These are phyloP conservation scores for Mortierella hygrophila DNA, from an alignment of 192 early-diverging fungal genomes.

Conservation along the genomic window DNA sequence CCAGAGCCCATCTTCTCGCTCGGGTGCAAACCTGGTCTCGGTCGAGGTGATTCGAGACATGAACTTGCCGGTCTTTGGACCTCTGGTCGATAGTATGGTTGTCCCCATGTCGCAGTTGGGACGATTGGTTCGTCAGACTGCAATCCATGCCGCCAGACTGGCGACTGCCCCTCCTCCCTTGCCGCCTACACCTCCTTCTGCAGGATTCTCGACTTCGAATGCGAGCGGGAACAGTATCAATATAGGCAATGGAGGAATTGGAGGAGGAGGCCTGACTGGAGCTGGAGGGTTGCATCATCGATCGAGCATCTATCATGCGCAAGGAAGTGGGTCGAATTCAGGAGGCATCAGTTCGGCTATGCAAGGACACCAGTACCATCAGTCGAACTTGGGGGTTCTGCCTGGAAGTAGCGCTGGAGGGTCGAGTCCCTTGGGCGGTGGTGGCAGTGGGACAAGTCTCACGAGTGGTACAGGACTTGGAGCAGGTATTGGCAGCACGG, in stretches of 20 bases:
- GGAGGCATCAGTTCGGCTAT: conserved; percentile 26
- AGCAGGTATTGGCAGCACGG: not conserved
- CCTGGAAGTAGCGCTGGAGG: not conserved
- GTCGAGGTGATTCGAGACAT: conserved; percentile 61
- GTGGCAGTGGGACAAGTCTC: not conserved
- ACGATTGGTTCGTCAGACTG: conserved; percentile 83
- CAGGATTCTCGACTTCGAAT: not conserved
- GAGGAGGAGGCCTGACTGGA: not conserved
- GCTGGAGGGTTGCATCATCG: not conserved
- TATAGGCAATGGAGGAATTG: not conserved
- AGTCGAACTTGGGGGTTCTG: conserved; percentile 5
- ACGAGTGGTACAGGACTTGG: not conserved
- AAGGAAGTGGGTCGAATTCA: conserved; percentile 1
- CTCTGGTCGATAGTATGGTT: conserved; percentile 83
- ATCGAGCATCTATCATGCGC: conserved; percentile 10
- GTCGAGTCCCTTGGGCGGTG: not conserved
- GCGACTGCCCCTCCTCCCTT: conserved; percentile 48
- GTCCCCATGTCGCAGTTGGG: conserved; percentile 82
- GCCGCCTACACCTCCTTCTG: conserved; percentile 43
- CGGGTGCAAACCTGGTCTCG: conserved; percentile 55
- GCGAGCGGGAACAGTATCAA: not conserved
- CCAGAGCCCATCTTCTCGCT: not conserved
- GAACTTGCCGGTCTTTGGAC: conserved; percentile 88
- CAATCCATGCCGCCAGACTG: conserved; percentile 74
- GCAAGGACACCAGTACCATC: conserved; percentile 39